These are phyloP conservation scores for Emmonsiellopsis sp. DNA, from an alignment of 2,329 filamentous ascomycete genomes.

Conservation along the genomic window DNA sequence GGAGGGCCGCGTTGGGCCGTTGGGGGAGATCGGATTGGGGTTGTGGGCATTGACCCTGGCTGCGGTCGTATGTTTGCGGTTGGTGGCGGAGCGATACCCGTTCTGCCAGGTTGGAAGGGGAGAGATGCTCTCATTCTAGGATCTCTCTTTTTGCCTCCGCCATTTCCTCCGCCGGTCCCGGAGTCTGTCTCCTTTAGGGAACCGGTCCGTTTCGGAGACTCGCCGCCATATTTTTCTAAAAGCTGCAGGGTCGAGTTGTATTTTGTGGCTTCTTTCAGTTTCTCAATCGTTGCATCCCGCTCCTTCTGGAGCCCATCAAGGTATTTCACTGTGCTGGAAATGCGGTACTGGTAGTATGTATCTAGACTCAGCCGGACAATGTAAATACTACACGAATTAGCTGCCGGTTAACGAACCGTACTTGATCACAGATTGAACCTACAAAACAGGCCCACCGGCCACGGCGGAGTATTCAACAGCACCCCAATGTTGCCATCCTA, in stretches of 20 bases:
- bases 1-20: conserved; percentile 10
- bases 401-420: conserved; percentile 9
- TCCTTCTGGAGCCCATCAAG: conserved; percentile 70
- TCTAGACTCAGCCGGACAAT: conserved; percentile 56
- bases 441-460: conserved; percentile 69
- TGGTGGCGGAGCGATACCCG: conserved; percentile 49
- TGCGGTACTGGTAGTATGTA: conserved; percentile 70
- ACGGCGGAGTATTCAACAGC: conserved; percentile 68
- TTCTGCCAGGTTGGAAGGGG: conserved; percentile 30
- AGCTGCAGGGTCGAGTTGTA: conserved; percentile 92
- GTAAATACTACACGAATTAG: conserved; percentile 57
- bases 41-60: conserved; percentile 9
- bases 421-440: conserved; percentile 23
- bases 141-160: conserved; percentile 16
- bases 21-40: conserved; percentile 20
- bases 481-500: conserved; percentile 73
- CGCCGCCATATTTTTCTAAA: conserved; percentile 84
- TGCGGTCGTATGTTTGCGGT: conserved; percentile 50
- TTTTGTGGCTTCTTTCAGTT: conserved; percentile 87
- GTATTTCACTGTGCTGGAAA: conserved; percentile 56
- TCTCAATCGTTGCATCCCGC: conserved; percentile 78
- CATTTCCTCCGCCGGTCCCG: conserved; percentile 12
- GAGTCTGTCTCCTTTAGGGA: conserved; percentile 18
- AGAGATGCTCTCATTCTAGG: conserved; percentile 15
- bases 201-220: conserved; percentile 36